Evolutionary conservation across 768 basidiomycete genomes (phyloP).

Genomic region (Pisolithus albus): DNA sequence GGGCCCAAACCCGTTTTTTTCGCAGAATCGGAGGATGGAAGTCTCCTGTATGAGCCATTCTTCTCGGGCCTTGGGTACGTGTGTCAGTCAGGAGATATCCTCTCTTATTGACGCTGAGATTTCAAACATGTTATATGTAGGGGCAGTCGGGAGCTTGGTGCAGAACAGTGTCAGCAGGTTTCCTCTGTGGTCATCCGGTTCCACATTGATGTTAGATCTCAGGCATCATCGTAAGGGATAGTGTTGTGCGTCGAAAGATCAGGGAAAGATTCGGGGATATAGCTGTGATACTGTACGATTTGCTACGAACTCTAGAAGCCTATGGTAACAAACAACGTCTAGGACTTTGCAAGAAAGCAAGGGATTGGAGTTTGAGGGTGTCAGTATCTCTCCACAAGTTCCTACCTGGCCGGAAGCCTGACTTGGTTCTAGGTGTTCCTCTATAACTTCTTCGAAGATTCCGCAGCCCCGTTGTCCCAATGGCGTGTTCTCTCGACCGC

Average conservation of each 20-base stretch:
- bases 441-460: constrained; percentile 72
- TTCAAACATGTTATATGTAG: constrained; percentile 34
- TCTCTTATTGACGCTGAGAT: constrained; percentile 4
- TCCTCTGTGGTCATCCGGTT: neutral
- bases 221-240: constrained; percentile 69
- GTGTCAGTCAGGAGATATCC: neutral
- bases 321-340: neutral
- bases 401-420: neutral
- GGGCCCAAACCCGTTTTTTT: constrained; percentile 57
- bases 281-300: constrained; percentile 49
- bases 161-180: constrained; percentile 47
- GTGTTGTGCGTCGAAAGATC: constrained; percentile 42
- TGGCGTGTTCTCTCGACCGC: constrained; percentile 56
- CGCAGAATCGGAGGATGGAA: constrained; percentile 37
- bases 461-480: constrained; percentile 39
- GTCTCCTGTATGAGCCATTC: constrained; percentile 46
- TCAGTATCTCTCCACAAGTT: neutral
- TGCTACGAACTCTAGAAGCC: neutral
- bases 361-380: constrained; percentile 22
- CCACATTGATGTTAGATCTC: neutral
- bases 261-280: constrained; percentile 49
- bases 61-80: constrained; percentile 43
- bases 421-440: constrained; percentile 48
- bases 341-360: constrained; percentile 31
- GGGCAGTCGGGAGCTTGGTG: constrained; percentile 50